Base-by-base conservation (phyloP, 371 early-diverging fungal genomes). In the Mortierella sp. region DNA sequence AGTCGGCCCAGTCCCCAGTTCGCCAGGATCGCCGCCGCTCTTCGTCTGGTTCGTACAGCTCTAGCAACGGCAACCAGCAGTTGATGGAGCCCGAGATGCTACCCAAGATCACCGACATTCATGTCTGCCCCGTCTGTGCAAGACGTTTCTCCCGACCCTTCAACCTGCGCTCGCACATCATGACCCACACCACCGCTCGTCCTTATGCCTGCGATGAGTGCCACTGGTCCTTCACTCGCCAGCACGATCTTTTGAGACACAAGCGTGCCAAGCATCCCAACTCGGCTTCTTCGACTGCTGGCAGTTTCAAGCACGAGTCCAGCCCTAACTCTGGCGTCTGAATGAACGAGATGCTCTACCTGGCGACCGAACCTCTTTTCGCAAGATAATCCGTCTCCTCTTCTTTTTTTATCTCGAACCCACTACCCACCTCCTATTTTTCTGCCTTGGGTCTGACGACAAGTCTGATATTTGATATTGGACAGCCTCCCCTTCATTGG, bases 181-280 rank as follows among this genome's bases (percentile, higher is more conserved):
- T 91, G 80, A 92, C 92, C 53, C 94, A 94, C 72, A 93, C 94
- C 31, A 93, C 93, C 71, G 89, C 91, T 64, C 90, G 92, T 48
- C 96, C 96, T 2, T 95, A 88, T 89, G 91, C 90, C 28, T 95
- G 95, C 81, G 73, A 88, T 50, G 86, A 89, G 50, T 95, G 95
- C 76, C 80, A 85, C 37, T 88, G 89, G 75, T 86, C 89, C 21
- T 95, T 95, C 85, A 91, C 93, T 8, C 90, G 95, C 3, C 93
- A 93, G 70, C 94, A 95, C 76, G 95, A 97, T 88, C 89, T 96
- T 46, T 93, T 95, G 83, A 87, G 98, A 31, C 97, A 97, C 80
- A 76, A 76, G 73, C 73, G 77, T 1, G 86, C 86, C 16, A 86
- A 86, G 75, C 86, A 86, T 46, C 86, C 86, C n/a, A 76, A 82